Base-by-base conservation (phyloP, 176 grass and related monocot species). In the Paspalum vaginatum region DNA sequence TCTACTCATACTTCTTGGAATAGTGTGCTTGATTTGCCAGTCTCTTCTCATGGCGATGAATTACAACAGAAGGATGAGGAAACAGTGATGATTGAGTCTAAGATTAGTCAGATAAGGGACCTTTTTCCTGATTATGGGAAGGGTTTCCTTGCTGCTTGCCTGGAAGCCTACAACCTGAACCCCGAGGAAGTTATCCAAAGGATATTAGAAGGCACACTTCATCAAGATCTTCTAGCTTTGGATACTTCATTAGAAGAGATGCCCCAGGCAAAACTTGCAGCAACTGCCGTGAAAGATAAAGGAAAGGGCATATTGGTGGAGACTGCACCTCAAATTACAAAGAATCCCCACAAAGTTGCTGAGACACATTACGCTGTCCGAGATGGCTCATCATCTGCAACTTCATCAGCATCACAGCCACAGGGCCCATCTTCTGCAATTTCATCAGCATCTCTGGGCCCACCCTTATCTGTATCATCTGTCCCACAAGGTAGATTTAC, bases 71-170 rank as follows among this genome's bases (percentile, higher is more conserved):
- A 84, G 62, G 79, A 88, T 86, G 96, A 98, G 85, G 92, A 94
- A 79, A 65, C 79, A 51, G 86, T 77, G 21, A 86, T 98, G 41
- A 46, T 68, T 50, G 96, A 98, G 75, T 98, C 96, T 63, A 95
- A 95, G 81, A 95, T 98, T 83, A 95, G 88, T 87, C 96, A 98
- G 80, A 98, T 98, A 69, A 91, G 79, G 89, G 96, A 98, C 68
- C 85, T 98, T 66, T 86, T 98, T 8, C 92, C 96, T 61, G 84
- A 98, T 80, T 95, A 95, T 76, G 92, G 96, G 65, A 93, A 93
- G 74, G 96, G 96, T 21, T 98, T 93, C 73, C 86, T 98, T 60
- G 64, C 90, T 21, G 82, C 90, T 65, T 98, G 96, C 78, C 89
- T 98, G 24, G 96, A 98, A 98, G 93, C 88, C 75, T 98, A 95